Evolutionary conservation across 1,284 basidiomycete species (phyloP).

Genomic region (Pseudozyma hubeiensis): DNA sequence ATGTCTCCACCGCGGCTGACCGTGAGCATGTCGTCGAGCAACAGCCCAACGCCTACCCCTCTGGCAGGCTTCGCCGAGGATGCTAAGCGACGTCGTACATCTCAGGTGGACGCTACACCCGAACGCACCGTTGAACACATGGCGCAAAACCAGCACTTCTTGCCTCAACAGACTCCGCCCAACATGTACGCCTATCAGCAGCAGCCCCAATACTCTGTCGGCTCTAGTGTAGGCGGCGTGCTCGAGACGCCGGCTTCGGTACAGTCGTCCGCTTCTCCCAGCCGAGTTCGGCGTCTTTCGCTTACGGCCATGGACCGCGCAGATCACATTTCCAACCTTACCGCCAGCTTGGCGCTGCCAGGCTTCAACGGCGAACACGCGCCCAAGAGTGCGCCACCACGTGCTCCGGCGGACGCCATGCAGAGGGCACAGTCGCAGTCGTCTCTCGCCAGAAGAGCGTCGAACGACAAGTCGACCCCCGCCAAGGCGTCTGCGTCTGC

Average conservation of each 20-base stretch:
- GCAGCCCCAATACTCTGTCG: slow-evolving; percentile 45
- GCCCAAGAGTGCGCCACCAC: slow-evolving; percentile 48
- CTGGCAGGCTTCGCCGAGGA: slow-evolving; percentile 38
- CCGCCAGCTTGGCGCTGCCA: slow-evolving; percentile 49
- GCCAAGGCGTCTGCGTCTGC: slow-evolving; percentile 4
- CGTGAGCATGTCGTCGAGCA: slow-evolving; percentile 50
- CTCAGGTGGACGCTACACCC: slow-evolving; percentile 38
- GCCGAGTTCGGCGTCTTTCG: slow-evolving; percentile 37
- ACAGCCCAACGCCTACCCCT: slow-evolving; percentile 22
- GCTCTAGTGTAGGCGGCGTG: slow-evolving; percentile 40
- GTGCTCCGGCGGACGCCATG: slow-evolving; percentile 50
- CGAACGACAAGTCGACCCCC: slow-evolving; percentile 16
- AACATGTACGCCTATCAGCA: slow-evolving; percentile 50
- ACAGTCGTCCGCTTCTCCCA: slow-evolving; percentile 39
- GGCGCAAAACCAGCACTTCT: slow-evolving; percentile 29
- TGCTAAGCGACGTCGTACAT: slow-evolving; percentile 53
- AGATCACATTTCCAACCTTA: slow-evolving; percentile 51
- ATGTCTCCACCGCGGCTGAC: slow-evolving; percentile 63
- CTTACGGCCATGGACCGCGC: slow-evolving; percentile 38
- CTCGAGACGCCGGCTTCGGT: slow-evolving; percentile 49
- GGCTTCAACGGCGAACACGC: slow-evolving; percentile 28
- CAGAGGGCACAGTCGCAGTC: slow-evolving; percentile 42
- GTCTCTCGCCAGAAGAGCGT: slow-evolving; percentile 4
- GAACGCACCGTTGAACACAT: slow-evolving; percentile 33
- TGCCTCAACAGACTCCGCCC: slow-evolving; percentile 54